phyloP scores from a whole-genome alignment of 169 alveolate species.

The Plasmodium relictum region DNA sequence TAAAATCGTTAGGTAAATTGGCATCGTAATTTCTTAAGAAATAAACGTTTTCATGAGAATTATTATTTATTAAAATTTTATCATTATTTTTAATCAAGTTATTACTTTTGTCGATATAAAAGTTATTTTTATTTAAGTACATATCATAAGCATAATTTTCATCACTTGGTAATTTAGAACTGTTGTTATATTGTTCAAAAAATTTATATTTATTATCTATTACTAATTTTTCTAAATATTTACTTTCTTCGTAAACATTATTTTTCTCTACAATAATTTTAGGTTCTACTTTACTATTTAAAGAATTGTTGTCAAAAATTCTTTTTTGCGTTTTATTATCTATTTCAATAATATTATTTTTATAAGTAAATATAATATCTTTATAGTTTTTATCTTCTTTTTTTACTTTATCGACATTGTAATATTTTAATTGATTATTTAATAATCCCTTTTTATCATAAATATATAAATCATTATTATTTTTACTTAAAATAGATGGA shows the following conservation, averaged over 20 bases:
- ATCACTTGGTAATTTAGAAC: neutral
- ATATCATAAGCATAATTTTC: conserved; percentile 12
- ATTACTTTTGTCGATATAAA: neutral
- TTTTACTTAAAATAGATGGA: neutral
- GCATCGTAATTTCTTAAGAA: conserved; percentile 11
- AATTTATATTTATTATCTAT: neutral
- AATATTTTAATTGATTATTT: conserved; percentile 4
- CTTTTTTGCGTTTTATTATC: neutral
- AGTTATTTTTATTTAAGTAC: neutral
- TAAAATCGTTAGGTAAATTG: conserved; percentile 1
- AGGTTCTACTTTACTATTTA: neutral
- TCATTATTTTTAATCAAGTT: neutral
- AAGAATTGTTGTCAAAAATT: neutral
- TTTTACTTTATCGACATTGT: neutral
- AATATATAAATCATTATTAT: neutral
- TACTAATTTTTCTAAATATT: neutral
- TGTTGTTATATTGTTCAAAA: neutral
- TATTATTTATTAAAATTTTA: neutral
- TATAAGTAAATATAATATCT: neutral
- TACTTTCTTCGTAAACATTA: conserved; percentile 3
- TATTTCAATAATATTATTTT: neutral
- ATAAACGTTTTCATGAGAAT: neutral
- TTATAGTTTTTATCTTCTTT: neutral
- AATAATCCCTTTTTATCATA: conserved; percentile 8
- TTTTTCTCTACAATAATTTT: neutral